A percentile compares a stretch with the other conserved stretches of the same genome.
These are phyloP conservation scores for Fusarium napiforme DNA, from an alignment of 2,329 filamentous ascomycete genomes.

Conservation along the genomic window DNA sequence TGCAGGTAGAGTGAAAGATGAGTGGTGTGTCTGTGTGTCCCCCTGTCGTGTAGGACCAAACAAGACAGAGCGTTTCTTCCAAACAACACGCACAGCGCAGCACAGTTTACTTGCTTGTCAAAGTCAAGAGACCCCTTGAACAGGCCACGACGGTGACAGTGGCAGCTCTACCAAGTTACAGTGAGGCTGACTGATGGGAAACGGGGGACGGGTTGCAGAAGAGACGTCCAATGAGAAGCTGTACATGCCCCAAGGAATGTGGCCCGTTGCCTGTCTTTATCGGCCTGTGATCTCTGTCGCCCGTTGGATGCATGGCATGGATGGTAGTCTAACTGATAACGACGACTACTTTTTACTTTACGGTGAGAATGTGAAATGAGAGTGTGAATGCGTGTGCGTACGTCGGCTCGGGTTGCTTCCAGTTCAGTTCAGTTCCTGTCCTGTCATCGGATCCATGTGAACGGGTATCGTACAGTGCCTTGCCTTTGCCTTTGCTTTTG, in stretches of 20 bases:
- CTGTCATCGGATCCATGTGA: slow-evolving; percentile 7
- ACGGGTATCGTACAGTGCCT: slow-evolving; percentile 24
- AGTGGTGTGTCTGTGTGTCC: slow-evolving; percentile 25
- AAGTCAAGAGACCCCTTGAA: slow-evolving; percentile 33
- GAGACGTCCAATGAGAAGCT: slow-evolving; percentile 39
- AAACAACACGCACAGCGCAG: not conserved
- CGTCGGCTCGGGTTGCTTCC: not conserved
- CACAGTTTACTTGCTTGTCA: slow-evolving; percentile 13
- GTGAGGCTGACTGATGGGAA: slow-evolving; percentile 43
- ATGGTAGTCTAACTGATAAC: slow-evolving; percentile 20
- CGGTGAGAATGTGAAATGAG: slow-evolving; percentile 19
- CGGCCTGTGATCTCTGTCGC: slow-evolving; percentile 34
- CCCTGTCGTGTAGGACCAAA: slow-evolving; percentile 8
- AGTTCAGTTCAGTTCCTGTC: slow-evolving; percentile 24
- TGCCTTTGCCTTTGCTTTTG: slow-evolving; percentile 1
- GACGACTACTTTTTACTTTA: not conserved
- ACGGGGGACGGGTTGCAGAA: slow-evolving; percentile 32
- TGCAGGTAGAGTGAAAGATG: slow-evolving; percentile 26
- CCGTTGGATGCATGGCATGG: slow-evolving; percentile 34
- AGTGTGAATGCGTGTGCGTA: not conserved
- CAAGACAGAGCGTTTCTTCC: slow-evolving; percentile 1
- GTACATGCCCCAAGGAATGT: slow-evolving; percentile 26
- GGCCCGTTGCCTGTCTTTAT: slow-evolving; percentile 27
- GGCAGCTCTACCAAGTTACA: slow-evolving; percentile 14
- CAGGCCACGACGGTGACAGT: slow-evolving; percentile 30